These are phyloP conservation scores for Singerocomus rubriflavus DNA, from an alignment of 1,284 basidiomycete species.

Conservation along the genomic window DNA sequence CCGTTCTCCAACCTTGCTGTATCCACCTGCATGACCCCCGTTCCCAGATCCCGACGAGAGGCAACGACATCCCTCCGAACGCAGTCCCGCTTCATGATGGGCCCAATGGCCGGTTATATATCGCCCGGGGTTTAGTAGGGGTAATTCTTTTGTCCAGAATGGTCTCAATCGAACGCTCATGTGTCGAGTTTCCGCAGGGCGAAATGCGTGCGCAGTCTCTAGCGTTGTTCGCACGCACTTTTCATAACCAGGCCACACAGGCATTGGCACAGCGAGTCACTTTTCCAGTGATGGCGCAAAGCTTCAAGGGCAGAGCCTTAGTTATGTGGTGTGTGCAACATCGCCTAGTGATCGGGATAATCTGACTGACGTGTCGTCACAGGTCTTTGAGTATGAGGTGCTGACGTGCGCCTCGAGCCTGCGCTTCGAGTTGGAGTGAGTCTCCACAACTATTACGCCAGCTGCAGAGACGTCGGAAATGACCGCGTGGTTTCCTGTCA, in stretches of 20 bases:
- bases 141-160: conserved; percentile 4
- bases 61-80: conserved; percentile 22
- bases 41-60: conserved; percentile 16
- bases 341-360: background rate
- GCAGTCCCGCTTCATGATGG: conserved; percentile 19
- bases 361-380: background rate
- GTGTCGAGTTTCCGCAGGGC: conserved; percentile 9
- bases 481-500: background rate
- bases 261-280: conserved; percentile 21
- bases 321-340: conserved; percentile 12
- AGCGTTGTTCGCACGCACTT: background rate
- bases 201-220: conserved; percentile 20
- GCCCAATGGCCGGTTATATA: conserved; percentile 14
- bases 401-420: conserved; percentile 20
- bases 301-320: conserved; percentile 13
- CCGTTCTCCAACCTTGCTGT: too few species aligned
- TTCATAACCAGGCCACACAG: conserved; percentile 5
- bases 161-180: conserved; percentile 8
- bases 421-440: conserved; percentile 19
- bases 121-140: conserved; percentile 19
- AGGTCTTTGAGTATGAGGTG: conserved; percentile 28
- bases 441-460: background rate
- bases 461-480: background rate
- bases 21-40: background rate
- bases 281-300: conserved; percentile 14